Percentiles rank a stretch among this genome's conserved stretches.
phyloP scores from a whole-genome alignment of 805 yeast genomes.

The Wickerhamomyces rabaulensis region DNA sequence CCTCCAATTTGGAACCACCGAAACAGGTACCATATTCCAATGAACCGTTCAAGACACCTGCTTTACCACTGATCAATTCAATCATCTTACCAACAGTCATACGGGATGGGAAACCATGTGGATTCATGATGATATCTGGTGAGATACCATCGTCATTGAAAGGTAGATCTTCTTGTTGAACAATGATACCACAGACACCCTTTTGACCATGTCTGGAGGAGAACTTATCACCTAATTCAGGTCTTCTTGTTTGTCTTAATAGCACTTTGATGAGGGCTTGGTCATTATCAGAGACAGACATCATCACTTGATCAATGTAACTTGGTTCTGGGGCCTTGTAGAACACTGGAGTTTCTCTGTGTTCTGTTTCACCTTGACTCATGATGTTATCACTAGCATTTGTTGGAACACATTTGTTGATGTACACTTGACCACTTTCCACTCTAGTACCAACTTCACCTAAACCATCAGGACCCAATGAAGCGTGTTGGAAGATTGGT shows the following conservation, averaged over 20 bases:
- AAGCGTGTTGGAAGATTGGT: constrained; percentile 81
- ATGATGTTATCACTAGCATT: constrained; percentile 61
- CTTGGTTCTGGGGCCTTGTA: constrained; percentile 96
- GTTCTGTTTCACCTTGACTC: constrained; percentile 40
- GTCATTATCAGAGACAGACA: constrained; percentile 92
- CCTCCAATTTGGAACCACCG: constrained; percentile 95
- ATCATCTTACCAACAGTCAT: constrained; percentile 99
- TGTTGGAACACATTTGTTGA: constrained; percentile 89
- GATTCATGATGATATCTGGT: constrained; percentile 97
- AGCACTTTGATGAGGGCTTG: constrained; percentile 91
- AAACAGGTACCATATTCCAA: constrained; percentile 97
- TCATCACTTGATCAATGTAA: constrained; percentile 95
- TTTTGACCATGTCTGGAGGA: constrained; percentile 98
- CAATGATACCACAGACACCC: constrained; percentile 98
- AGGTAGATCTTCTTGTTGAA: constrained; percentile 94
- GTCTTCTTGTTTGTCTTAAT: constrained; percentile 92
- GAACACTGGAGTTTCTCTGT: constrained; percentile 84
- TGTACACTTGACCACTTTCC: constrained; percentile 89
- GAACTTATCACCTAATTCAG: constrained; percentile 95
- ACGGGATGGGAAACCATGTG: constrained; percentile 99
- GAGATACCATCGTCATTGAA: constrained; percentile 87
- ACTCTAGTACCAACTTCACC: constrained; percentile 94
- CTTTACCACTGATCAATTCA: constrained; percentile 93
- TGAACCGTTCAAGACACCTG: constrained; percentile 90
- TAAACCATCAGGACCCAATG: constrained; percentile 90